Evolutionary conservation across 306 rosid genomes (phyloP).

Genomic region (Inga oerstediana): DNA sequence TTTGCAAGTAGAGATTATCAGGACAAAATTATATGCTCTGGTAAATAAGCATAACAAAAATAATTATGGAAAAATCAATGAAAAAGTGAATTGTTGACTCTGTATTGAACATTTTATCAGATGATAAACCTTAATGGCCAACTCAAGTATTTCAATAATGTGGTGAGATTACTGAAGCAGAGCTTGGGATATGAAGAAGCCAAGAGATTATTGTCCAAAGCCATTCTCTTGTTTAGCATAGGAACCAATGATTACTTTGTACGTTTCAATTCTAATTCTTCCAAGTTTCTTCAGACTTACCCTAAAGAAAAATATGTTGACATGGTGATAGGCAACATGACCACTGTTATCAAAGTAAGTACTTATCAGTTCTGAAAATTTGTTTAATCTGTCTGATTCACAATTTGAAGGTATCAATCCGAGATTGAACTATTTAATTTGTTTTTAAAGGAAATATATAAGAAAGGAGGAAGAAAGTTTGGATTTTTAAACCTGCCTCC

Average conservation of each 20-base stretch:
- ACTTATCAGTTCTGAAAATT: neutral
- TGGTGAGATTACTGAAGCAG: slow-evolving; percentile 15
- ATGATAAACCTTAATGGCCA: slow-evolving; percentile 40
- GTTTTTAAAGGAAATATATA: slow-evolving; percentile 39
- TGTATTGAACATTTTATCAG: slow-evolving; percentile 6
- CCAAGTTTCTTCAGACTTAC: neutral
- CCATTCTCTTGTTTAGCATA: slow-evolving; percentile 39
- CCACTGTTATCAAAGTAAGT: slow-evolving; percentile 38
- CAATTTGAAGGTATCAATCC: neutral
- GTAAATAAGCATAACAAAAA: no score
- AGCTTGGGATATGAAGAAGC: slow-evolving; percentile 27
- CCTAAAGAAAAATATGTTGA: slow-evolving; percentile 21
- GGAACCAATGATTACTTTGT: slow-evolving; percentile 39
- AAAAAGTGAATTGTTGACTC: neutral
- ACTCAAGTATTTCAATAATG: slow-evolving; percentile 30
- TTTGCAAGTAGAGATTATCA: no score
- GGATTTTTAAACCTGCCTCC: no score
- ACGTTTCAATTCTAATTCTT: slow-evolving; percentile 14
- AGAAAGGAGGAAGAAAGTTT: no score
- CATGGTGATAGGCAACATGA: slow-evolving; percentile 41
- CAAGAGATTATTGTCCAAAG: slow-evolving; percentile 24
- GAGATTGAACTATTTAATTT: neutral
- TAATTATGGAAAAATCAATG: no score
- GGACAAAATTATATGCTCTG: no score
- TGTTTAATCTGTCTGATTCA: neutral